phyloP scores from a whole-genome alignment of 176 grass and related monocot species.

The Cenchrus americanus region DNA sequence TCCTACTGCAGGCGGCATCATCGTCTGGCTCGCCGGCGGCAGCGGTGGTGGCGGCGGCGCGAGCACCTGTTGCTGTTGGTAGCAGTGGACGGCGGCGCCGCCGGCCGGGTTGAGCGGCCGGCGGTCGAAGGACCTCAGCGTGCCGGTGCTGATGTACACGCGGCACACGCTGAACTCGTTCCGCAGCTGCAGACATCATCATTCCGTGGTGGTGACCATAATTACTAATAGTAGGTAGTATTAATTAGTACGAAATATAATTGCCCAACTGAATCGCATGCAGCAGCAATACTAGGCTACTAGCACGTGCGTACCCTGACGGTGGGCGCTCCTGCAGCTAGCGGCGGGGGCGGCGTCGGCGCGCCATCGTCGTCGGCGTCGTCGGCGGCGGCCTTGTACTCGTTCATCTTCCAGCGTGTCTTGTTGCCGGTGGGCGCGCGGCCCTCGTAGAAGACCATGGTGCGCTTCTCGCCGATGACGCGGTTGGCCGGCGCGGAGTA shows the following conservation, averaged over 20 bases:
- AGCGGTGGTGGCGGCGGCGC: fast-evolving
- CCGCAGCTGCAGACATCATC: conserved; percentile 36
- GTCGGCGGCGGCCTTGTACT: conserved; percentile 58
- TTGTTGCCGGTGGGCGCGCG: conserved; percentile 52
- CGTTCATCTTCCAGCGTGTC: conserved; percentile 90
- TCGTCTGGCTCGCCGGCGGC: not conserved
- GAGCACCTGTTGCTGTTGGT: not conserved
- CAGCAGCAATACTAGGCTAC: no score
- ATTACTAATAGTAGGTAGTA: no score
- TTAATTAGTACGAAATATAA: no score
- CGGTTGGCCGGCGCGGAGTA: conserved; percentile 43
- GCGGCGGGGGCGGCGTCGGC: no score
- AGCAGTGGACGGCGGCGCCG: no score
- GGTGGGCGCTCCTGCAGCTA: not conserved
- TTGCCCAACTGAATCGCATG: not conserved
- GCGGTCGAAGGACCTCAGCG: conserved; percentile 68
- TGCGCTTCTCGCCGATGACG: conserved; percentile 64
- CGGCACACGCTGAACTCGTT: conserved; percentile 76
- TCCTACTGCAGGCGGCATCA: not conserved
- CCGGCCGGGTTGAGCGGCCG: conserved; percentile 40
- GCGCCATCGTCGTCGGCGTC: not conserved
- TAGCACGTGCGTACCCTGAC: conserved; percentile 10
- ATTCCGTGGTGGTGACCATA: no score
- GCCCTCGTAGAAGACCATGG: conserved; percentile 89
- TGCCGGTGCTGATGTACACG: conserved; percentile 65